Percentiles rank a stretch among this genome's conserved stretches.
Conservation (phyloP, 305 asterid genomes). For the Fraxinus greggii region DNA sequence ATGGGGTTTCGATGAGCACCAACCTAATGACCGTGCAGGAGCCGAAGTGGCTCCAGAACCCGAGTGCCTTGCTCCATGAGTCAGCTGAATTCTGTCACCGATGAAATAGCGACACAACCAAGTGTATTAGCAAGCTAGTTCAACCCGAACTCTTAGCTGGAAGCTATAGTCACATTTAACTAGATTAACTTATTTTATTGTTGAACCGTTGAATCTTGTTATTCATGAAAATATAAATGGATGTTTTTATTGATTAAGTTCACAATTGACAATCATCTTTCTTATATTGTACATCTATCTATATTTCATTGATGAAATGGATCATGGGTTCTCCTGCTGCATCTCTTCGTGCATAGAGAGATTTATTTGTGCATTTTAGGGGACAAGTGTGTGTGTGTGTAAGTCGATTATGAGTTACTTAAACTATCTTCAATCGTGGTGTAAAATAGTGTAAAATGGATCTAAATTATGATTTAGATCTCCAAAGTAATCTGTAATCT, state of each 20-base stretch:
- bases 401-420: neutral
- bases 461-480: too few relatives aligned
- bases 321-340: neutral
- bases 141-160: neutral
- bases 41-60: conserved; percentile 70
- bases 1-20: conserved; percentile 68
- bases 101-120: neutral
- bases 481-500: too few relatives aligned
- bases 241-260: neutral
- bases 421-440: neutral
- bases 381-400: neutral
- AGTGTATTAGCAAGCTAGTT: neutral
- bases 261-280: neutral
- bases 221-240: neutral
- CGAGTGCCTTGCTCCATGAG: conserved; percentile 31
- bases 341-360: neutral
- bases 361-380: neutral
- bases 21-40: conserved; percentile 36
- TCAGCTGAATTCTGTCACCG: conserved; percentile 25
- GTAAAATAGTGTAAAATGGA: too few relatives aligned
- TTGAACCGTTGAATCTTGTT: neutral
- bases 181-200: neutral
- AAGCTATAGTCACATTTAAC: neutral
- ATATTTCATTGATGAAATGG: neutral
- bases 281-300: neutral